Percentiles rank a stretch among this genome's conserved stretches.
Evolutionary conservation across 139 green algal genomes (phyloP).

Genomic region (Edaphochlamys debaryana): DNA sequence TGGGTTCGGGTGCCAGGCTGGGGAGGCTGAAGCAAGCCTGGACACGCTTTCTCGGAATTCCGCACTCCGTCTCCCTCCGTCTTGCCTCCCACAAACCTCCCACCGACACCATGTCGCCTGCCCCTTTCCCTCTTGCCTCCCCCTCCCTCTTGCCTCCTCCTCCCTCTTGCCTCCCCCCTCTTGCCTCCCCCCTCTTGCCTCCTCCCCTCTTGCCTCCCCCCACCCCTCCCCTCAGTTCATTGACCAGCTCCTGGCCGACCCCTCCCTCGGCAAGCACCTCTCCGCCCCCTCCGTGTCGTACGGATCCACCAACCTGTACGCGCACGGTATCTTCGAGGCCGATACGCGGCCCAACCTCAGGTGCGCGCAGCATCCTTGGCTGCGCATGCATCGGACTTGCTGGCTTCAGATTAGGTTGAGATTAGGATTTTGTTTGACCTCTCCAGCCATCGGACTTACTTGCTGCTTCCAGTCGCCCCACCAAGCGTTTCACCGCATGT

Average conservation of each 20-base stretch:
- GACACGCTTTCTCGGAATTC: neutral
- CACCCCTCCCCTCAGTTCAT: slow-evolving; percentile 75
- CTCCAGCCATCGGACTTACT: too few relatives aligned
- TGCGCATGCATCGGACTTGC: too few relatives aligned
- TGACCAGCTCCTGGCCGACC: slow-evolving; percentile 71
- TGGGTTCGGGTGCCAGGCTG: neutral
- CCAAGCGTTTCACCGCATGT: too few relatives aligned
- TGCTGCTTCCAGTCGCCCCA: too few relatives aligned
- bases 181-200: neutral
- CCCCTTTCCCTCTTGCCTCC: neutral
- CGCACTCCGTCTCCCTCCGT: too few relatives aligned
- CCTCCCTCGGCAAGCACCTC: slow-evolving; percentile 71
- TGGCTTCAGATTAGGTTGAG: too few relatives aligned
- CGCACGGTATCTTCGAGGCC: slow-evolving; percentile 88
- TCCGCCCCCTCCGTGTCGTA: slow-evolving; percentile 82
- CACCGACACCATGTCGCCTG: too few relatives aligned
- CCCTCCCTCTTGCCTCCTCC: neutral
- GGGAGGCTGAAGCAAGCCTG: too few relatives aligned
- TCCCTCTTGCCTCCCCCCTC: neutral
- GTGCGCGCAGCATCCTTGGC: too few relatives aligned
- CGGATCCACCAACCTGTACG: slow-evolving; percentile 86
- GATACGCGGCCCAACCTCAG: slow-evolving; percentile 87
- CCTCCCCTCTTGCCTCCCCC: neutral
- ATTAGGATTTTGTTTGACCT: too few relatives aligned
- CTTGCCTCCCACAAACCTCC: too few relatives aligned